These are phyloP conservation scores for Fusarium musae DNA, from an alignment of 2,329 filamentous ascomycete genomes.

Conservation along the genomic window DNA sequence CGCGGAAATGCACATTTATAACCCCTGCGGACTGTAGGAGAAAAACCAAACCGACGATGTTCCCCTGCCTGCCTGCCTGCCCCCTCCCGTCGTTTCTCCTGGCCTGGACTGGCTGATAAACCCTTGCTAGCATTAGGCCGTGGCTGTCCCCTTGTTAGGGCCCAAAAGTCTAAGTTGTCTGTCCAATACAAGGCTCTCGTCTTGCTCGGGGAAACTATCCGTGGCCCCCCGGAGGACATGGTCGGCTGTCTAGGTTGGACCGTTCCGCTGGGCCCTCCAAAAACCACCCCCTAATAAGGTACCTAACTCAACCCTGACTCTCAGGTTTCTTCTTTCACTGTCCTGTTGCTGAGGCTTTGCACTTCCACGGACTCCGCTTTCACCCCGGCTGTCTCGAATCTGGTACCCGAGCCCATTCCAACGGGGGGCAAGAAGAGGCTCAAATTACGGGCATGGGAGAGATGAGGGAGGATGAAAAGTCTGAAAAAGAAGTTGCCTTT, in stretches of 20 bases:
- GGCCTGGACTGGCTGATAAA: neutral
- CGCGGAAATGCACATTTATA: too few species aligned
- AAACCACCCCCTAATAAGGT: conserved; percentile 14
- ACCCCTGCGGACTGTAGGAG: too few species aligned
- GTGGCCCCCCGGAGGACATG: conserved; percentile 32
- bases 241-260: conserved; percentile 43
- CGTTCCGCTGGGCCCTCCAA: conserved; percentile 42
- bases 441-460: conserved; percentile 16
- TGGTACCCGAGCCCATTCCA: conserved; percentile 40
- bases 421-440: conserved; percentile 25
- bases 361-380: conserved; percentile 17
- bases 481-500: neutral
- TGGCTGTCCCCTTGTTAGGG: conserved; percentile 12
- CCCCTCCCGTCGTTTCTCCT: conserved; percentile 7
- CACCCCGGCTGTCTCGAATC: conserved; percentile 36
- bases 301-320: neutral
- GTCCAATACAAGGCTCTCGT: conserved; percentile 36
- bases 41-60: conserved; percentile 25
- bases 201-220: conserved; percentile 39
- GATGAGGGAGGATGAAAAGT: conserved; percentile 7
- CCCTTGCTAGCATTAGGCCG: conserved; percentile 9
- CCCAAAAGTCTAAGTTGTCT: conserved; percentile 28
- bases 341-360: conserved; percentile 1
- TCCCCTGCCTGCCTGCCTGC: conserved; percentile 18
- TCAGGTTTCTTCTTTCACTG: neutral